Conservation (phyloP, 176 grass and related monocot genomes). For the Oryza longistaminata region DNA sequence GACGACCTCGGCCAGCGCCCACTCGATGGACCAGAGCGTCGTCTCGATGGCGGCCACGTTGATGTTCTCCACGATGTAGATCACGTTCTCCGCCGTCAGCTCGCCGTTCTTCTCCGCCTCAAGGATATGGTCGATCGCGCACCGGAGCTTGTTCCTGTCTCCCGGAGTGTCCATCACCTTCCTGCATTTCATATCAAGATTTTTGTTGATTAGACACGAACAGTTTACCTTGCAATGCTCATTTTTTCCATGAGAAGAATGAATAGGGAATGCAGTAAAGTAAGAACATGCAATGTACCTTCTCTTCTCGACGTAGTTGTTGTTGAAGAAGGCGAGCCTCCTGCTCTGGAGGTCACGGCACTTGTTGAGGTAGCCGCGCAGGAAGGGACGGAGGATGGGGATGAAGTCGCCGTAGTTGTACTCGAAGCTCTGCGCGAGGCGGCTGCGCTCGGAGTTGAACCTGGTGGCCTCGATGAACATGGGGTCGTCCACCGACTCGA, state of each 20-base stretch:
- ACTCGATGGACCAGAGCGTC: constrained; percentile 94
- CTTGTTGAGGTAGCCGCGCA: constrained; percentile 67
- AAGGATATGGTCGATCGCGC: constrained; percentile 43
- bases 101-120: constrained; percentile 53
- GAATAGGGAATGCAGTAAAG: background rate
- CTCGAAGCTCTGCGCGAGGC: constrained; percentile 93
- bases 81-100: constrained; percentile 86
- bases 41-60: constrained; percentile 93
- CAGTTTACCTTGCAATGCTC: background rate
- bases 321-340: constrained; percentile 69
- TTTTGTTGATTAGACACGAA: background rate
- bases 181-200: background rate
- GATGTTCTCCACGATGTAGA: constrained; percentile 97
- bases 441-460: constrained; percentile 83
- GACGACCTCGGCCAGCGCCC: constrained; percentile 91
- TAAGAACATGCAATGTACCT: constrained; percentile 21
- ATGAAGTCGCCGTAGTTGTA: constrained; percentile 99
- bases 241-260: background rate
- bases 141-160: constrained; percentile 27
- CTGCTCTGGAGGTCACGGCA: constrained; percentile 64
- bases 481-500: constrained; percentile 66
- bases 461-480: constrained; percentile 60
- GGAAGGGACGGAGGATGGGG: constrained; percentile 73
- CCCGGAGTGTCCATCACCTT: constrained; percentile 22
- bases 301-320: constrained; percentile 64